These are phyloP conservation scores for Artemisia tridentata DNA, from an alignment of 129 eudicot genomes.

Conservation along the genomic window DNA sequence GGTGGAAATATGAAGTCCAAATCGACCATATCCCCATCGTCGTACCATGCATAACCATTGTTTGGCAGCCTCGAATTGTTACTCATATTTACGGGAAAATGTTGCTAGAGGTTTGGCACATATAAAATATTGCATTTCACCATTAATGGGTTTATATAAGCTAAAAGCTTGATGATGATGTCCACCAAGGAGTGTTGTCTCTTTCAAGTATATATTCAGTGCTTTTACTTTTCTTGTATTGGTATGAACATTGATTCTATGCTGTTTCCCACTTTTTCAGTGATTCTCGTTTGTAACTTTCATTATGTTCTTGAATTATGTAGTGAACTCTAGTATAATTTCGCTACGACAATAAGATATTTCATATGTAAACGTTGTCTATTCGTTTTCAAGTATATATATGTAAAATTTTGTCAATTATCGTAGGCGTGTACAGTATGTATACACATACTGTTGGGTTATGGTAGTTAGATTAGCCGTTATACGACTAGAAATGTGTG, in stretches of 20 bases:
- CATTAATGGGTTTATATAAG: conserved; percentile 10
- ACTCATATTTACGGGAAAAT: not conserved
- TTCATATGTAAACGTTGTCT: no score
- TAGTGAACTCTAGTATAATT: no score
- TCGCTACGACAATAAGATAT: no score
- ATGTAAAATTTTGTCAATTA: no score
- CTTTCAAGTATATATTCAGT: conserved; percentile 17
- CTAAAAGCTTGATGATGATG: not conserved
- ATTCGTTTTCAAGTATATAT: no score
- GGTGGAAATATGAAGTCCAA: not conserved
- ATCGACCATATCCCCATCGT: not conserved
- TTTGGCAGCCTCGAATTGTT: not conserved
- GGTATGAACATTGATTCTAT: not conserved
- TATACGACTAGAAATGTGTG: no score
- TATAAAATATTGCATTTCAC: not conserved
- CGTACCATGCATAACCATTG: conserved; percentile 14
- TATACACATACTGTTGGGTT: no score
- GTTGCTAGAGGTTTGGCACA: not conserved
- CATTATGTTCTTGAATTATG: not conserved
- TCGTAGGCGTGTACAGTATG: no score
- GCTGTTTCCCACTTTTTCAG: not conserved
- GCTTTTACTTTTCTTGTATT: not conserved
- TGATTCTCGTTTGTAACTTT: conserved; percentile 11
- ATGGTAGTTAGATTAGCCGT: no score
- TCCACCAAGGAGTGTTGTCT: not conserved